Base-by-base conservation (phyloP, 768 basidiomycete species). In the Ramaria sp. region DNA sequence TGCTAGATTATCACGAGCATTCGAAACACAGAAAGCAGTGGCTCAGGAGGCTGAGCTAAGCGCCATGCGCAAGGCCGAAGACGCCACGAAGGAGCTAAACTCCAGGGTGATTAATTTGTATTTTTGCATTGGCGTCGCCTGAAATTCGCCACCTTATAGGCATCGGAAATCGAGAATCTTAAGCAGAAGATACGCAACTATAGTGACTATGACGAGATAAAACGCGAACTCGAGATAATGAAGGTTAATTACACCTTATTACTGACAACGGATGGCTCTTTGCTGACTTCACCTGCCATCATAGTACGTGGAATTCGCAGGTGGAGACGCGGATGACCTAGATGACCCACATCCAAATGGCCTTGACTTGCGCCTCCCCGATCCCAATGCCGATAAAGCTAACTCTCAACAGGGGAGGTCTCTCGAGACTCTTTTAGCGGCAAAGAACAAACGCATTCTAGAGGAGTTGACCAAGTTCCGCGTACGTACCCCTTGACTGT, bases 221-320 rank as follows among this genome's bases (percentile, higher is more conserved):
- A 98, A 71, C 84, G 96, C 25, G 96, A 99, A 66, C 76, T 99
- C 27, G 93, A 93, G 64, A 98, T 99, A 59, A 89, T 98, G 90
- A 97, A 99, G 81, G 96, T 55, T n/a, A n/a, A n/a, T n/a, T 45
- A 18, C 20, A 27, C 39, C 16, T 25, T 12, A 20, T n/a, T 51
- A 16, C 5, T 30, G 41, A 28, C 24, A 13, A 15, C 34, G 49
- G 5, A 22, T 30, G 12, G 22, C 12, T 12, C 28, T 36, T 2
- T 10, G 32, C 38, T 52, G 27, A 39, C 18, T 27, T 15, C 25
- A 15, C 13, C 18, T 10, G 39, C 45, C 20, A 39, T 32, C 13
- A 30, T 61, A 98, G 96, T 97, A 85, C 61, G 94, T 99, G 56
- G 95, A 98, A 64, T 98, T 98, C 64, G 84, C 88, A 6, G 90